Evolutionary conservation across 1,139 yeast genomes (phyloP).

Genomic region (Kazachstania sp.): DNA sequence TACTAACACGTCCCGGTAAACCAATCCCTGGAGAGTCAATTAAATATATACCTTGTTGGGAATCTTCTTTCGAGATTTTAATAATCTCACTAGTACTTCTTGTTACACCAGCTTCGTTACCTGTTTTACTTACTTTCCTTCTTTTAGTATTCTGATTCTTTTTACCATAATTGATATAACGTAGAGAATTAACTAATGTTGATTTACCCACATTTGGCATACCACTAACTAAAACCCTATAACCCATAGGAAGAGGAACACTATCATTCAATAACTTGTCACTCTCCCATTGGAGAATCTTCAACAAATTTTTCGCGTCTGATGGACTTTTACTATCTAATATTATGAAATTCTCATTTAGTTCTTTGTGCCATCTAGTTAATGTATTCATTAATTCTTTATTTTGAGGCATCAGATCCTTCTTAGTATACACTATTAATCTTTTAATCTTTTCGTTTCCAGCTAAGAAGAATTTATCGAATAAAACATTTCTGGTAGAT

Average conservation of each 20-base stretch:
- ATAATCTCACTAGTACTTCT: constrained; percentile 71
- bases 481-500: constrained; percentile 70
- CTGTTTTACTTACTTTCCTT: constrained; percentile 73
- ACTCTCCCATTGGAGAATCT: constrained; percentile 38
- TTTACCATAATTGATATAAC: constrained; percentile 37
- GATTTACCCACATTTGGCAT: constrained; percentile 99
- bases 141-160: constrained; percentile 17
- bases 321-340: constrained; percentile 49
- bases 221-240: constrained; percentile 70
- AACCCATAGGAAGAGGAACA: constrained; percentile 77
- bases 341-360: constrained; percentile 47
- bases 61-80: constrained; percentile 37
- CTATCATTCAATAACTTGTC: constrained; percentile 20
- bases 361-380: constrained; percentile 35
- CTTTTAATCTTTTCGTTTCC: constrained; percentile 36
- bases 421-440: constrained; percentile 28
- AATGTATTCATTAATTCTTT: constrained; percentile 13
- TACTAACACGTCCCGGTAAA: constrained; percentile 58
- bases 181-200: constrained; percentile 68
- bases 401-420: constrained; percentile 17
- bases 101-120: constrained; percentile 89
- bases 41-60: constrained; percentile 56
- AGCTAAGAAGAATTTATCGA: constrained; percentile 53
- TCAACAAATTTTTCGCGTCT: constrained; percentile 47
- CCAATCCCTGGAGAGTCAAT: constrained; percentile 94